Conservation (phyloP, 179 eudicot genomes). For the Camellia oleifera region DNA sequence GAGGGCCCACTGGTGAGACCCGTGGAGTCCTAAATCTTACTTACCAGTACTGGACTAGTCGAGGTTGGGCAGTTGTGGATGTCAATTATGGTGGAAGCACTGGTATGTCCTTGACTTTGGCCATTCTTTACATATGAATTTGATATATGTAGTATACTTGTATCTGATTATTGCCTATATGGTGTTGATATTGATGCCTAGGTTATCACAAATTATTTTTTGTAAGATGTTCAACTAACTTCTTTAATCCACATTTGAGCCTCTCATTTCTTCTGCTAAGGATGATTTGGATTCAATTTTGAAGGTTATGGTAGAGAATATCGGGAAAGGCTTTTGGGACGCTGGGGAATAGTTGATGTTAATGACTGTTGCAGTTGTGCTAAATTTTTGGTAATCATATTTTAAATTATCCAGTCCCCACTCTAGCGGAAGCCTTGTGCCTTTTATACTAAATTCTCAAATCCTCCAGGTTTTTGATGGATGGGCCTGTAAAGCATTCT, state of each 20-base stretch:
- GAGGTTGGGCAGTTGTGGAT: conserved; percentile 97
- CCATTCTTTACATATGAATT: neutral
- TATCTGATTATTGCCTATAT: conserved; percentile 1
- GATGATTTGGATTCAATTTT: conserved; percentile 1
- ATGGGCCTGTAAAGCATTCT: neutral
- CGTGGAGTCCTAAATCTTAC: conserved; percentile 78
- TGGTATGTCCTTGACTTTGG: conserved; percentile 41
- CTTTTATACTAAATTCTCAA: no score
- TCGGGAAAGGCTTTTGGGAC: conserved; percentile 72
- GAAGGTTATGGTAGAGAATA: conserved; percentile 94
- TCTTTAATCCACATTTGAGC: neutral
- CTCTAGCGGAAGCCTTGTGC: no score
- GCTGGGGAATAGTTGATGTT: conserved; percentile 89
- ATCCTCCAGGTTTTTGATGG: neutral
- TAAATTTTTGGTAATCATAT: conserved; percentile 61
- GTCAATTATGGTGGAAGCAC: conserved; percentile 99
- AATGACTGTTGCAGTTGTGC: conserved; percentile 98
- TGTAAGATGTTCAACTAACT: neutral
- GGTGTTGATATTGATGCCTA: neutral
- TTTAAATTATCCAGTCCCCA: neutral
- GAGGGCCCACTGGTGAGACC: conserved; percentile 91
- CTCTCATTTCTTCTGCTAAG: conserved; percentile 1
- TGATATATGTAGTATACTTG: neutral
- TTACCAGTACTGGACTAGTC: conserved; percentile 97
- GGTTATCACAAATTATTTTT: neutral